These are phyloP conservation scores for Rhodotorula sp. DNA, from an alignment of 1,284 basidiomycete genomes.

Conservation along the genomic window DNA sequence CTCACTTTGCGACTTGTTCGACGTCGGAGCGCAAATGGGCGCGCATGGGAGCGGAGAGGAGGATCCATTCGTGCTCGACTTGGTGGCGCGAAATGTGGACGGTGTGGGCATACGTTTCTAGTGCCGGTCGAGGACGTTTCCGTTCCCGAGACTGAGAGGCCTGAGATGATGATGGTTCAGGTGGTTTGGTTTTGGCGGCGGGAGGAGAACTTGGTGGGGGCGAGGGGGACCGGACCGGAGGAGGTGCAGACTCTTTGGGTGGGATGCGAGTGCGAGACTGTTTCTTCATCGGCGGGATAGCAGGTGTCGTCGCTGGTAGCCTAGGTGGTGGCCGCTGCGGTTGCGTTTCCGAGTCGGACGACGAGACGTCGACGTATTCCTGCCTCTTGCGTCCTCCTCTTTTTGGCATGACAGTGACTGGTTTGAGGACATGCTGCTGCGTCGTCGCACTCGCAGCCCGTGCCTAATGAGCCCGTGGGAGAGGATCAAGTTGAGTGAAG, in stretches of 20 bases:
- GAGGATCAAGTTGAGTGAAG: neutral
- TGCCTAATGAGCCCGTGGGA: no score
- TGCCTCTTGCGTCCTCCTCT: neutral
- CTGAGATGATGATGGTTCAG: neutral
- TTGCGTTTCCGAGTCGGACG: neutral
- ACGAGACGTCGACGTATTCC: conserved; percentile 1
- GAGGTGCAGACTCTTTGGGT: neutral
- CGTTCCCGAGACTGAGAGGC: neutral
- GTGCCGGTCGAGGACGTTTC: neutral
- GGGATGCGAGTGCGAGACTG: neutral
- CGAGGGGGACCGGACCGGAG: neutral
- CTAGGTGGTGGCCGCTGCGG: no score
- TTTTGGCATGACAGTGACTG: neutral
- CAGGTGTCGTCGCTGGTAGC: neutral
- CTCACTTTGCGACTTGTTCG: neutral
- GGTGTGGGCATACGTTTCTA: neutral
- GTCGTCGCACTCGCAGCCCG: no score
- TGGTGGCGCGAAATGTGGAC: neutral
- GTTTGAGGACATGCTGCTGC: neutral
- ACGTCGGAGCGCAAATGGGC: neutral
- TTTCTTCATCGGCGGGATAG: neutral
- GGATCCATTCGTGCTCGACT: neutral
- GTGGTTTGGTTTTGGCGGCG: no score
- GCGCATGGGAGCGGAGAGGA: neutral
- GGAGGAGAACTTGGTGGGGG: no score